Conservation (phyloP, 805 yeast genomes). For the Metschnikowia baotianmanensis region DNA sequence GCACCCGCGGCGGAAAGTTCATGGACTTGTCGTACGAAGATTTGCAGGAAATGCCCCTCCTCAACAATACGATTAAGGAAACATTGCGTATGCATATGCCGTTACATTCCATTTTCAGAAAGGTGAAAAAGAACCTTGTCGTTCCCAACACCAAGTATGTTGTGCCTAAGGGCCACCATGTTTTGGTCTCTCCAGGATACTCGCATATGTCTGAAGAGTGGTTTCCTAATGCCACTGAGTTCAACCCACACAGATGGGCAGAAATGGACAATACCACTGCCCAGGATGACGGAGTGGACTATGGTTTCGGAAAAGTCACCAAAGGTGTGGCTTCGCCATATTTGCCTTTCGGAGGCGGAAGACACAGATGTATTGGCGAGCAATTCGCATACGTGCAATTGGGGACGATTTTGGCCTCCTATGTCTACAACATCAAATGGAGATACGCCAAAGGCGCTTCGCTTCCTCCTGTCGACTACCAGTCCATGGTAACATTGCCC, state of each 20-base stretch:
- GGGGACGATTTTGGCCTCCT: conserved; percentile 77
- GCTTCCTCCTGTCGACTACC: conserved; percentile 71
- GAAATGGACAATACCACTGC: conserved; percentile 26
- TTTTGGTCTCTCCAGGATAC: conserved; percentile 92
- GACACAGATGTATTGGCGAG: conserved; percentile 99
- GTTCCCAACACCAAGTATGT: conserved; percentile 77
- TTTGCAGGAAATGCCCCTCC: conserved; percentile 74
- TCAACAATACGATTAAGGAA: conserved; percentile 85
- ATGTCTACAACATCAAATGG: conserved; percentile 78
- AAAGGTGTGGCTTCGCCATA: conserved; percentile 96
- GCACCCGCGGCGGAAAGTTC: conserved; percentile 34
- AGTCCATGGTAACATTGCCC: conserved; percentile 93
- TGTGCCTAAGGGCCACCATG: conserved; percentile 87
- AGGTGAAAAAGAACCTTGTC: conserved; percentile 72
- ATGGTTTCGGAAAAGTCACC: conserved; percentile 94
- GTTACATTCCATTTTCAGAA: conserved; percentile 91
- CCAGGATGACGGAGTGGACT: conserved; percentile 59
- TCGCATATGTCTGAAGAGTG: conserved; percentile 72
- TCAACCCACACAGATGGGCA: conserved; percentile 87
- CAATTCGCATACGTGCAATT: conserved; percentile 95
- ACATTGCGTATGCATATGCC: conserved; percentile 96
- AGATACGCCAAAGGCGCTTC: conserved; percentile 40
- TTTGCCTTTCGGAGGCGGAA: conserved; percentile 98
- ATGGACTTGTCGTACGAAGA: conserved; percentile 76
- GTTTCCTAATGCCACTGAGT: conserved; percentile 73